Base-by-base conservation (phyloP, 441 rosid genomes). In the Mallotus japonicus region DNA sequence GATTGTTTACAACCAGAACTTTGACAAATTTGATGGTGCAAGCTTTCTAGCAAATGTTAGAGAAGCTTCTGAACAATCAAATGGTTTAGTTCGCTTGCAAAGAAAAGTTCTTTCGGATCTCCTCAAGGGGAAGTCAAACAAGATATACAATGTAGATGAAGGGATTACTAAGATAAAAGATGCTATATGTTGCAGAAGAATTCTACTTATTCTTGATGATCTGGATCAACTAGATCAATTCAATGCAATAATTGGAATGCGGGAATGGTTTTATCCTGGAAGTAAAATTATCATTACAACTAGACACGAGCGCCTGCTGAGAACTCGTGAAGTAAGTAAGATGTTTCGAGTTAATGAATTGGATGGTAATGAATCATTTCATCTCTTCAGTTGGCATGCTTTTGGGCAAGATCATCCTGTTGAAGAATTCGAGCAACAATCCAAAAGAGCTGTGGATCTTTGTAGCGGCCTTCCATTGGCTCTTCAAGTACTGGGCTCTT, bases 401-500 rank as follows among this genome's bases (percentile, higher is more conserved):
- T 71, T 71, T 60, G n/a, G 47, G 8, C 74, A 61, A 71, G 74
- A 60, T 17, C 28, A 28, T 42, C 74, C 74, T 60, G 0, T 49
- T 17, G 58, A 60, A 49, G 58, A 49, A 47, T 71, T 71, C 8
- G 8, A 71, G 56, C 57, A 60, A 34, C 74, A 17, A 60, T 60
- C 74, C 17, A 22, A 28, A 49, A 71, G 66, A 46, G 64, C 74
- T 5, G 74, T 32, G 58, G 19, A 32, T 32, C 74, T 24, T 28
- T 71, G 74, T 32, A 62, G 74, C 20, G 67, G 67, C 6, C 74
- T 71, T 49, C 74, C 74, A 7, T 61, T 71, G 14, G 74, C 74
- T 71, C 74, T 71, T 49, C 74, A 71, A 42, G 74, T 71, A 60
- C 67, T 71, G 17, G 74, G 74, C 37, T 71, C 74, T 5, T 71